Percentiles rank a stretch among this genome's conserved stretches.
These are phyloP conservation scores for Ogataea corticis DNA, from an alignment of 805 yeast species.

Conservation along the genomic window DNA sequence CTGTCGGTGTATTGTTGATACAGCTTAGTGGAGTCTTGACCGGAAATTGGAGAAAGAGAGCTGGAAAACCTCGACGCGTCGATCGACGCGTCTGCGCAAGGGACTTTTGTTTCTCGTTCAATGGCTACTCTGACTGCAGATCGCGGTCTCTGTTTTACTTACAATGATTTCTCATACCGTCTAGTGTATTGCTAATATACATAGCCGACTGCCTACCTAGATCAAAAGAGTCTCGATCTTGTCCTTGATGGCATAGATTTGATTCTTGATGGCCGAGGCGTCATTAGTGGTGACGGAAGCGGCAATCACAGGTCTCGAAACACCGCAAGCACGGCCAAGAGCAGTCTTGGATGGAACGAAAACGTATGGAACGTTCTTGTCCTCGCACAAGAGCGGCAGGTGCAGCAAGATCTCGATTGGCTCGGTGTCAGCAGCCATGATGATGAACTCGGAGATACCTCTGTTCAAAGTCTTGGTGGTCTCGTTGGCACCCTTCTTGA, in stretches of 20 bases:
- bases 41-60: not conserved
- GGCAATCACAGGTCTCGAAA: conserved; percentile 98
- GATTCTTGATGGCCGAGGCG: conserved; percentile 95
- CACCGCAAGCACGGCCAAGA: conserved; percentile 99
- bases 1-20: too few relatives aligned
- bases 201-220: conserved; percentile 38
- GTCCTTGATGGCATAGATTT: conserved; percentile 96
- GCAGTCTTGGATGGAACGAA: conserved; percentile 98
- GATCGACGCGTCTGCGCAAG: not conserved
- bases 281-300: conserved; percentile 98
- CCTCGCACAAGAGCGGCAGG: conserved; percentile 97
- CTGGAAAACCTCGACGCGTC: not conserved
- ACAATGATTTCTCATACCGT: too few relatives aligned
- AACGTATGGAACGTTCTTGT: conserved; percentile 98
- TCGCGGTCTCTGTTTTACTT: too few relatives aligned
- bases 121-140: too few relatives aligned
- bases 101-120: too few relatives aligned
- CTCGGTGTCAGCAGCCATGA: conserved; percentile 99
- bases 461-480: conserved; percentile 99
- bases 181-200: not conserved
- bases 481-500: conserved; percentile 99
- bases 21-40: not conserved
- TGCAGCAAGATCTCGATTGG: conserved; percentile 98
- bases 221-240: conserved; percentile 97
- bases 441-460: conserved; percentile 98